These are phyloP conservation scores for Globisporangium paddicum DNA, from an alignment of 352 stramenopile genomes.

Conservation along the genomic window DNA sequence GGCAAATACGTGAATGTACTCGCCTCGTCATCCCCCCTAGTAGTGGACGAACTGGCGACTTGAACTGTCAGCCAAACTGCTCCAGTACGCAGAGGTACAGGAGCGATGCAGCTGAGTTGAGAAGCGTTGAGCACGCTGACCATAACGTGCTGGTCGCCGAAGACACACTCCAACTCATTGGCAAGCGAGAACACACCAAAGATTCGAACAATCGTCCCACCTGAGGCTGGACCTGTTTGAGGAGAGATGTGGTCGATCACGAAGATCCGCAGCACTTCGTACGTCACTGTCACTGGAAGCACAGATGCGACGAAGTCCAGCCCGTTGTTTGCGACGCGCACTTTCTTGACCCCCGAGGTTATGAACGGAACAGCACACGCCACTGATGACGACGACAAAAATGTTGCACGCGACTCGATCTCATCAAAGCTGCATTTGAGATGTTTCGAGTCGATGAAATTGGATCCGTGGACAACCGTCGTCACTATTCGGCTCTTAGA, in stretches of 20 bases:
- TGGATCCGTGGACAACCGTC: slow-evolving; percentile 30
- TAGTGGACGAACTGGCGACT: slow-evolving; percentile 25
- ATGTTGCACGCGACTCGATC: slow-evolving; percentile 21
- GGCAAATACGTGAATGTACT: slow-evolving; percentile 23
- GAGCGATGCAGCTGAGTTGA: slow-evolving; percentile 27
- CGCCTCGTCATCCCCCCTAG: slow-evolving; percentile 7
- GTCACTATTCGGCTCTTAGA: slow-evolving; percentile 12
- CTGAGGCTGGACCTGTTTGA: slow-evolving; percentile 20
- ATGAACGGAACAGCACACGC: slow-evolving; percentile 56
- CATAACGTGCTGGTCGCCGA: slow-evolving; percentile 24
- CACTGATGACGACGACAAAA: slow-evolving; percentile 38
- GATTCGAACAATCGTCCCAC: slow-evolving; percentile 35
- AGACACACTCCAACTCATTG: slow-evolving; percentile 34
- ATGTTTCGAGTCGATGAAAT: slow-evolving; percentile 43
- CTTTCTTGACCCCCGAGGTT: slow-evolving; percentile 25
- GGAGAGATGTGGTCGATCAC: slow-evolving; percentile 30
- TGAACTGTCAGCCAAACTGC: slow-evolving; percentile 19
- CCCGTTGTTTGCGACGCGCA: slow-evolving; percentile 60
- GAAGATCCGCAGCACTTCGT: slow-evolving; percentile 32
- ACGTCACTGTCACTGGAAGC: slow-evolving; percentile 12
- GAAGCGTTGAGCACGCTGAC: slow-evolving; percentile 22
- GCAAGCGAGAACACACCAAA: slow-evolving; percentile 30
- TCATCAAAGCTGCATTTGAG: slow-evolving; percentile 47
- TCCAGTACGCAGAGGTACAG: slow-evolving; percentile 9
- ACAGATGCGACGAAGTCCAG: slow-evolving; percentile 28